Conservation (phyloP, 2,329 filamentous ascomycete species). For the Incumbomyces lentus region DNA sequence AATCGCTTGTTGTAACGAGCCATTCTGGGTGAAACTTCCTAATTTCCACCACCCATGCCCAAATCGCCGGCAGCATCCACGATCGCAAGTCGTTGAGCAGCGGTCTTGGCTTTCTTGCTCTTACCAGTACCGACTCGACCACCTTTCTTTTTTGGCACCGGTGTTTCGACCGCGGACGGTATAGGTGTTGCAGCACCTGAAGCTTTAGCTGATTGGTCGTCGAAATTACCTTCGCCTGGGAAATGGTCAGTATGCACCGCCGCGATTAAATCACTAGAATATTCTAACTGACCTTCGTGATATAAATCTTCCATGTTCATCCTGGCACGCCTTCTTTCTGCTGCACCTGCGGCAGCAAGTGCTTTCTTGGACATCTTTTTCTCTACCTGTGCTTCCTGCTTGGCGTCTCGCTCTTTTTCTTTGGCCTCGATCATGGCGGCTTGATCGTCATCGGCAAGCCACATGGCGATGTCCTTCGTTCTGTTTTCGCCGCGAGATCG, state of each 20-base stretch:
- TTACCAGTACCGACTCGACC: slow-evolving; percentile 44
- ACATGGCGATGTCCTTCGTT: slow-evolving; percentile 97
- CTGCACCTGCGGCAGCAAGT: slow-evolving; percentile 32
- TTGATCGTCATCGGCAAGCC: slow-evolving; percentile 95
- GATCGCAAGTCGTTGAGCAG: slow-evolving; percentile 40
- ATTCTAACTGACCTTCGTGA: slow-evolving; percentile 89
- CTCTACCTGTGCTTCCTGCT: slow-evolving; percentile 48
- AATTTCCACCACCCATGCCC: slow-evolving; percentile 19
- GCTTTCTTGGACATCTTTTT: slow-evolving; percentile 51
- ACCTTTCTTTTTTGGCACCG: slow-evolving; percentile 45
- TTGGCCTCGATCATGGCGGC: slow-evolving; percentile 87
- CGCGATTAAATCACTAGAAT: slow-evolving; percentile 1
- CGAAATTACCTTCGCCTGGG: slow-evolving; percentile 89
- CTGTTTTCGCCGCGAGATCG: slow-evolving; percentile 77
- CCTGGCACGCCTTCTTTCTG: slow-evolving; percentile 45
- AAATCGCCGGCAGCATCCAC: slow-evolving; percentile 36
- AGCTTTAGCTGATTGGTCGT: slow-evolving; percentile 69
- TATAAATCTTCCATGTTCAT: slow-evolving; percentile 83
- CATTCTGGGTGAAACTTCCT: background rate
- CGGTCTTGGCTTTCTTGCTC: slow-evolving; percentile 51
- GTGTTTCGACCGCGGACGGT: slow-evolving; percentile 36
- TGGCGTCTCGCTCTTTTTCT: slow-evolving; percentile 70
- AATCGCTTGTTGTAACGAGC: no score
- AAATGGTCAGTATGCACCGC: slow-evolving; percentile 16
- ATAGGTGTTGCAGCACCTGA: slow-evolving; percentile 80